These are phyloP conservation scores for Medicago truncatula DNA, from an alignment of 306 rosid genomes.

Conservation along the genomic window DNA sequence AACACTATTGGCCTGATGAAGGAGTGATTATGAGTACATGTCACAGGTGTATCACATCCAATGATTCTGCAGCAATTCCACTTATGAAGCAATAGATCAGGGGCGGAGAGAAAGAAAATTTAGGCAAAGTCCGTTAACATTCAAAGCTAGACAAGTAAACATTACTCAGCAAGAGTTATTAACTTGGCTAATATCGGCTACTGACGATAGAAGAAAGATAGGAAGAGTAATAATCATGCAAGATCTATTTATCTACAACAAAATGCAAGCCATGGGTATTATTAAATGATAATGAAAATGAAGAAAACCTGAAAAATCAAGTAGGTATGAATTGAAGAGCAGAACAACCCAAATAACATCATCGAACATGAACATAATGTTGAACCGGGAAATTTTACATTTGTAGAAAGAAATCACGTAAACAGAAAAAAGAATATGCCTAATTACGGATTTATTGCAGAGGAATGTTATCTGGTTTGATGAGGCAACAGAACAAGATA, in stretches of 20 bases:
- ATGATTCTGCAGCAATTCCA: slow-evolving; percentile 49
- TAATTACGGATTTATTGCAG: neutral
- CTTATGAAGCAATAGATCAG: slow-evolving; percentile 47
- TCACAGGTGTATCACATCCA: slow-evolving; percentile 48
- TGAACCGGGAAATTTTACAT: neutral
- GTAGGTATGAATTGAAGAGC: neutral
- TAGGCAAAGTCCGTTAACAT: slow-evolving; percentile 59
- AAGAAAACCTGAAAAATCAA: slow-evolving; percentile 7
- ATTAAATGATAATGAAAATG: neutral
- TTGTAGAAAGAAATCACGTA: neutral
- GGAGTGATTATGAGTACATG: slow-evolving; percentile 7
- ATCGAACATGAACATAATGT: neutral
- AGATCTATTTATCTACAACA: too few relatives aligned
- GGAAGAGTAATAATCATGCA: neutral
- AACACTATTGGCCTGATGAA: slow-evolving; percentile 1
- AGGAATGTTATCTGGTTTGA: slow-evolving; percentile 6
- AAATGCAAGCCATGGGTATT: too few relatives aligned
- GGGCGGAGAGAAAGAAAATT: slow-evolving; percentile 37
- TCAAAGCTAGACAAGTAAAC: slow-evolving; percentile 48
- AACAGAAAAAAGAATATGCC: neutral
- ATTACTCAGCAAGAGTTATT: slow-evolving; percentile 44
- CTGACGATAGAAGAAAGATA: neutral
- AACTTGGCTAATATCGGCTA: slow-evolving; percentile 76
- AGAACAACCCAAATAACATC: neutral
- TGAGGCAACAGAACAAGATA: slow-evolving; percentile 54